Evolutionary conservation across 495 filamentous ascomycete species (phyloP).

Genomic region (Eremomyces bilateralis): DNA sequence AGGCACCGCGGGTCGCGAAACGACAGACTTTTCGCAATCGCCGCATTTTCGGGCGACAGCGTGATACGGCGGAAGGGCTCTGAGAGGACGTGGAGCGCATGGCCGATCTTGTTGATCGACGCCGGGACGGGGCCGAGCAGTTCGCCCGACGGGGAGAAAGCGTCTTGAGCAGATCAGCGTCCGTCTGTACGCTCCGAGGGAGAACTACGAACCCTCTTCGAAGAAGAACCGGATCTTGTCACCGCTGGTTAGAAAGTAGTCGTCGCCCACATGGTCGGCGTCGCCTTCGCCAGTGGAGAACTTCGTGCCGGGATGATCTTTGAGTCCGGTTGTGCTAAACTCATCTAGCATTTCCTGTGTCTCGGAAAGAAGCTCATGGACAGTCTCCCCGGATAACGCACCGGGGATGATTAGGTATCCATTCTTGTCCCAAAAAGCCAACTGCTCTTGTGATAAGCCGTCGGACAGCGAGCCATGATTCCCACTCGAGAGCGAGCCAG

Average conservation of each 20-base stretch:
- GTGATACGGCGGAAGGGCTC: conserved; percentile 45
- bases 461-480: too few relatives aligned
- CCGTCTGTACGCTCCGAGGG: too few relatives aligned
- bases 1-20: conserved; percentile 56
- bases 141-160: conserved; percentile 33
- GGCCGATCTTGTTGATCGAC: conserved; percentile 94
- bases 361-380: conserved; percentile 46
- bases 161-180: conserved; percentile 23
- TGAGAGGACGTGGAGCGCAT: conserved; percentile 60
- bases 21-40: conserved; percentile 46
- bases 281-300: conserved; percentile 64
- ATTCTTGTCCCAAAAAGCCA: conserved; percentile 49
- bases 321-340: conserved; percentile 55
- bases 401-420: conserved; percentile 79
- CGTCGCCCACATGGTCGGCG: conserved; percentile 59
- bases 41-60: conserved; percentile 29
- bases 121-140: conserved; percentile 55
- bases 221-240: conserved; percentile 96
- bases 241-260: conserved; percentile 75
- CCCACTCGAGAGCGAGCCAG: too few relatives aligned
- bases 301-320: conserved; percentile 71
- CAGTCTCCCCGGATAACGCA: conserved; percentile 43
- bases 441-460: conserved; percentile 50
- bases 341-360: conserved; percentile 50
- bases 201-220: conserved; percentile 46